A percentile compares a stretch with the other conserved stretches of the same genome.
Conservation (phyloP, 805 yeast species). For the Yamadazyma insecticola region DNA sequence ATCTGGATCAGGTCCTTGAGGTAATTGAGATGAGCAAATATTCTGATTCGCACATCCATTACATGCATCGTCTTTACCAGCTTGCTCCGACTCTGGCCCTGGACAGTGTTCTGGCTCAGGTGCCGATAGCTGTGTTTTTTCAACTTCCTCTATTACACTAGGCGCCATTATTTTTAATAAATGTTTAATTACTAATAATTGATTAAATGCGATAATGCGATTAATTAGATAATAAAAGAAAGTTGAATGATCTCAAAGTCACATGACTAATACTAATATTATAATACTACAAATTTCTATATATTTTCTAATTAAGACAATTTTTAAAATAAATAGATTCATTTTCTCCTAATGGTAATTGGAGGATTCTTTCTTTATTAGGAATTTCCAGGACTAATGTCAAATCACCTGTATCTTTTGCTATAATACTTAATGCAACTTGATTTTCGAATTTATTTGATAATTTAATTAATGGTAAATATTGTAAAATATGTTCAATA, state of each 20-base stretch:
- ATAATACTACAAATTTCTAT: too few species aligned
- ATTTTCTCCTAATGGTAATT: conserved; percentile 43
- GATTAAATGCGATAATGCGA: too few species aligned
- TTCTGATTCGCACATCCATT: conserved; percentile 90
- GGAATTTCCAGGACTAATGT: conserved; percentile 20
- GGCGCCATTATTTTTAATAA: conserved; percentile 18
- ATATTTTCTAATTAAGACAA: too few species aligned
- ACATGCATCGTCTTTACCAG: conserved; percentile 94
- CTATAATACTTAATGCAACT: conserved; percentile 52
- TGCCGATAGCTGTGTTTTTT: conserved; percentile 9
- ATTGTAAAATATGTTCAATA: conserved; percentile 39
- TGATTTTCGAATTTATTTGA: conserved; percentile 26
- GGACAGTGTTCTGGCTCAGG: conserved; percentile 90
- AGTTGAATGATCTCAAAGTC: too few species aligned
- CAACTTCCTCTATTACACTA: conserved; percentile 13
- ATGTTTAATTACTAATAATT: too few species aligned
- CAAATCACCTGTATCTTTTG: conserved; percentile 42
- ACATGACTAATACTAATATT: too few species aligned
- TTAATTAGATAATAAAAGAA: too few species aligned
- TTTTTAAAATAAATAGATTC: conserved; percentile 33
- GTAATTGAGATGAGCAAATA: conserved; percentile 77
- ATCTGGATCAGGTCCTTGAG: conserved; percentile 96
- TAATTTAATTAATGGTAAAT: conserved; percentile 38
- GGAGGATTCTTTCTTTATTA: conserved; percentile 15
- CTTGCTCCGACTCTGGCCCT: conserved; percentile 91